A percentile compares a stretch with the other conserved stretches of the same genome.
Conservation (phyloP, 192 early-diverging fungal genomes). For the Coemansia sp. region DNA sequence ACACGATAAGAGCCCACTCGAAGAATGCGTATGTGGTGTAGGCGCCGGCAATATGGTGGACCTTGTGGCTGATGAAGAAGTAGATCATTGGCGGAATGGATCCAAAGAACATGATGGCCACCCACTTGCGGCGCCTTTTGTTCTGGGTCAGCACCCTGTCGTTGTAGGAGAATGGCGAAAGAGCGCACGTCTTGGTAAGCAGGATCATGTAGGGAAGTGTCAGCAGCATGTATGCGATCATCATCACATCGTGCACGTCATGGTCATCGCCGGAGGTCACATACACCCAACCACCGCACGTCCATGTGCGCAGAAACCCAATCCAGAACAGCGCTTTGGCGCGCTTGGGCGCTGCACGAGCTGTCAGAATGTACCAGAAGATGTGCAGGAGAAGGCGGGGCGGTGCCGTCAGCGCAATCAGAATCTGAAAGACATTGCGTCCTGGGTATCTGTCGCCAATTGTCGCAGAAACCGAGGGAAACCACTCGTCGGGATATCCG, state of each 20-base stretch:
- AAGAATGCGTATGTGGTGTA: constrained; percentile 82
- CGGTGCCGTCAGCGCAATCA: constrained; percentile 72
- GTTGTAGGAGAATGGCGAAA: constrained; percentile 45
- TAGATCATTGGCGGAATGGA: constrained; percentile 74
- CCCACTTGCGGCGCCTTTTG: constrained; percentile 55
- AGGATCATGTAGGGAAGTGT: constrained; percentile 76
- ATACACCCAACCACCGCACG: constrained; percentile 83
- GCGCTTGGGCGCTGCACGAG: constrained; percentile 30
- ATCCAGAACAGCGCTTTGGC: constrained; percentile 52
- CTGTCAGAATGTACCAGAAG: constrained; percentile 53
- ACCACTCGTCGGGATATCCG: constrained; percentile 79
- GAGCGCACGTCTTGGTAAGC: constrained; percentile 56
- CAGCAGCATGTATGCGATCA: constrained; percentile 75
- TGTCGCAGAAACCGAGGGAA: constrained; percentile 78
- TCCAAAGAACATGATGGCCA: constrained; percentile 64
- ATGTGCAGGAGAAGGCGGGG: constrained; percentile 50
- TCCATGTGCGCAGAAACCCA: constrained; percentile 65
- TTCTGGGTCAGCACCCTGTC: constrained; percentile 39
- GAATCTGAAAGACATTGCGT: constrained; percentile 72
- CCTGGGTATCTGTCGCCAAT: constrained; percentile 82
- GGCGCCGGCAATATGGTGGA: constrained; percentile 70
- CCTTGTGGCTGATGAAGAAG: constrained; percentile 78
- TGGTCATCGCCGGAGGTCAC: constrained; percentile 82
- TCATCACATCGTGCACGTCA: constrained; percentile 75
- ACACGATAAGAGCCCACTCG: constrained; percentile 80